These are phyloP conservation scores for Dacryopinax spathularia DNA, from an alignment of 768 basidiomycete species.

Conservation along the genomic window DNA sequence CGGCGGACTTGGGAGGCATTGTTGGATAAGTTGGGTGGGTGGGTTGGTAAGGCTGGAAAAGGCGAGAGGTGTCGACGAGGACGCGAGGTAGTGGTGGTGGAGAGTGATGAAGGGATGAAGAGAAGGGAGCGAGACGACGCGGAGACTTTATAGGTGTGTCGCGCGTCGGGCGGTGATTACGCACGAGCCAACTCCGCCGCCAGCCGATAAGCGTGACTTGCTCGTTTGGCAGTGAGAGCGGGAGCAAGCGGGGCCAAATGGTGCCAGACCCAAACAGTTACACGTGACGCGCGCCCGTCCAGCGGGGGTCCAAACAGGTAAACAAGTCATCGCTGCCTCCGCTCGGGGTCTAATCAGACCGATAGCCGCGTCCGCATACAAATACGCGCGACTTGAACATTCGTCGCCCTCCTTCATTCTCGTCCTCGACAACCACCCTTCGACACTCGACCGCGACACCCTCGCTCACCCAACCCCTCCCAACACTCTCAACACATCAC, in stretches of 20 bases:
- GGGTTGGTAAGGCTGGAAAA: neutral
- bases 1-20: slow-evolving; percentile 29
- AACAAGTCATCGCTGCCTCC: neutral
- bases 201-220: slow-evolving; percentile 1
- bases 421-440: slow-evolving; percentile 4
- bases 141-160: slow-evolving; percentile 4
- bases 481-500: slow-evolving; percentile 10
- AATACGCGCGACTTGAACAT: neutral
- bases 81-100: neutral
- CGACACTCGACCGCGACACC: neutral
- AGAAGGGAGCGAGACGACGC: neutral
- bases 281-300: neutral
- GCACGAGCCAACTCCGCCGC: neutral
- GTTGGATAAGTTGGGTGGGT: neutral
- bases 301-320: neutral
- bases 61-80: neutral
- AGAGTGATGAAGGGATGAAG: neutral
- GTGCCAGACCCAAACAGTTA: neutral
- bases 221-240: neutral
- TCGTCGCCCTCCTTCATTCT: neutral
- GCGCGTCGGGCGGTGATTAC: slow-evolving; percentile 4
- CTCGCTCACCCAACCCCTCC: slow-evolving; percentile 6
- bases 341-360: neutral
- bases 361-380: neutral
- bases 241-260: neutral